Percentiles rank a stretch among this genome's conserved stretches.
phyloP scores from a whole-genome alignment of 2,329 filamentous ascomycete species.

The Diaporthe caulivora region DNA sequence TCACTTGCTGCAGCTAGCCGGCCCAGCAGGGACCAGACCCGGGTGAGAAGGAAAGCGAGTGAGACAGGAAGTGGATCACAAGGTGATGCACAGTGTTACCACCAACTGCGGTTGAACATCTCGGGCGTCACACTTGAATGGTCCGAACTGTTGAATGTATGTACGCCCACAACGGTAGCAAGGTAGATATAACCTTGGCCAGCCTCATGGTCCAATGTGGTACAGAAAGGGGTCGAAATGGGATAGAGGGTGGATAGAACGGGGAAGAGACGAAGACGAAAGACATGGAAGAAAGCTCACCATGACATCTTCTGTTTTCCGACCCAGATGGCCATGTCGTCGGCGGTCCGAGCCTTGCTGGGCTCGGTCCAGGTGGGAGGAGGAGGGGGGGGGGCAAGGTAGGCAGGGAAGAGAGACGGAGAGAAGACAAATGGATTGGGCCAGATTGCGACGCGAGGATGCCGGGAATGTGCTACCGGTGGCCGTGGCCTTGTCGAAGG shows the following conservation, averaged over 20 bases:
- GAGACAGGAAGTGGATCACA: slow-evolving; percentile 5
- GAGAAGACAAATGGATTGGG: background rate
- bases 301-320: slow-evolving; percentile 41
- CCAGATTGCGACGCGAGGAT: slow-evolving; percentile 3
- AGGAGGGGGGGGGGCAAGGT: too few relatives aligned
- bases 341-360: slow-evolving; percentile 26
- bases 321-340: slow-evolving; percentile 40
- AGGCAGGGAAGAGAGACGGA: background rate
- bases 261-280: background rate
- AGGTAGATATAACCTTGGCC: background rate
- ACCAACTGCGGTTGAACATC: background rate
- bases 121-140: background rate
- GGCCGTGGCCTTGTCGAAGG: slow-evolving; percentile 7
- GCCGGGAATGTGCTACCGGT: background rate
- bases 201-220: background rate
- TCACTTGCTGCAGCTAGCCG: slow-evolving; percentile 27
- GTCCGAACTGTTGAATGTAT: background rate
- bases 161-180: background rate
- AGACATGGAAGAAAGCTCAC: slow-evolving; percentile 27
- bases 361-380: slow-evolving; percentile 32
- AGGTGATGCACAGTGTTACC: slow-evolving; percentile 10
- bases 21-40: background rate
- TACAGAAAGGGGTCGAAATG: background rate
- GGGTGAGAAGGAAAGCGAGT: background rate
- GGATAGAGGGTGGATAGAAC: too few relatives aligned